phyloP scores from a whole-genome alignment of 169 alveolate genomes.

The Cryptosporidium muris region DNA sequence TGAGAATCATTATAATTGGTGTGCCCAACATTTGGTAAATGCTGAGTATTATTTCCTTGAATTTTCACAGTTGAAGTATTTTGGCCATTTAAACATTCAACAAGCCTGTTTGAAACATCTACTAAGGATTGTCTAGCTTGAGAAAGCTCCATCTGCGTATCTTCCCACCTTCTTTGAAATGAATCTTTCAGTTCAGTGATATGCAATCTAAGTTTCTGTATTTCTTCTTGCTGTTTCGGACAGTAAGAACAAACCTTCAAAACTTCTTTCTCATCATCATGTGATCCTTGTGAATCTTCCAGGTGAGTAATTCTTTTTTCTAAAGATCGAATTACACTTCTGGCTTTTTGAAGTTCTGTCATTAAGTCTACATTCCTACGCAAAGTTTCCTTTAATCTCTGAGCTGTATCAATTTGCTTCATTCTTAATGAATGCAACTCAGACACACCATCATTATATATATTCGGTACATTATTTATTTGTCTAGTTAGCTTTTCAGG shows the following conservation, averaged over 20 bases:
- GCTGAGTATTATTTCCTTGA: no score
- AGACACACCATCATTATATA: constrained; percentile 17
- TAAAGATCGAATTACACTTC: constrained; percentile 44
- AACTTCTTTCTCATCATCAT: not conserved
- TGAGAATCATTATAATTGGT: no score
- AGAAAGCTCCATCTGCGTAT: constrained; percentile 36
- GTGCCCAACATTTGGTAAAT: no score
- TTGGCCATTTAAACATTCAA: constrained; percentile 8
- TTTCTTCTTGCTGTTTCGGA: constrained; percentile 58
- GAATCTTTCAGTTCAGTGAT: constrained; percentile 49
- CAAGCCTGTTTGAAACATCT: constrained; percentile 49
- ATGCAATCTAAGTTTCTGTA: constrained; percentile 39
- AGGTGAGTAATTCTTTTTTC: constrained; percentile 32
- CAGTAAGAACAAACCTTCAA: constrained; percentile 15
- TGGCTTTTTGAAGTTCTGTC: constrained; percentile 66
- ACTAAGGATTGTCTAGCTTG: constrained; percentile 54
- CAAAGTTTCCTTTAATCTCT: constrained; percentile 59
- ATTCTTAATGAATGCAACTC: constrained; percentile 47
- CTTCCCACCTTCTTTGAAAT: constrained; percentile 68
- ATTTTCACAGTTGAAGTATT: not conserved
- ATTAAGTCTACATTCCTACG: constrained; percentile 62
- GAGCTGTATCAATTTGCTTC: constrained; percentile 70
- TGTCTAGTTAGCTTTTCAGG: not conserved
- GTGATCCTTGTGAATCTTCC: constrained; percentile 1
- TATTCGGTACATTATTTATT: not conserved